Evolutionary conservation across 352 stramenopile species (phyloP).

Genomic region (Aphanomyces euteiches): DNA sequence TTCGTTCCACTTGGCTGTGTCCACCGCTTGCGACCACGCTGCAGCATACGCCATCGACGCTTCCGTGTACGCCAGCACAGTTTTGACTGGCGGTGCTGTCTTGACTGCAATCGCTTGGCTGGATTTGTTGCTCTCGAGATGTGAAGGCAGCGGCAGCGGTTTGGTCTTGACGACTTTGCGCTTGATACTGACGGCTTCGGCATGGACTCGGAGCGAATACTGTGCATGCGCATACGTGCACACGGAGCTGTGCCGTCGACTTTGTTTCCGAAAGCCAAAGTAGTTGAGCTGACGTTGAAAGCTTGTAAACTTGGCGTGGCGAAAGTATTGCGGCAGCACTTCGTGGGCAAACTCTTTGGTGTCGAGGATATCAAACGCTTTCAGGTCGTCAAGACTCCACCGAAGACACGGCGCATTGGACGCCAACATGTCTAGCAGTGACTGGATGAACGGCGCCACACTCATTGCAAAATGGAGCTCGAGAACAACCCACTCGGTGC

Average conservation of each 20-base stretch:
- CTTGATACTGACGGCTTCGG: slow-evolving; percentile 13
- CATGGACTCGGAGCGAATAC: slow-evolving; percentile 12
- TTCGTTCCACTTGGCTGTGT: not conserved
- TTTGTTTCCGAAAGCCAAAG: slow-evolving; percentile 47
- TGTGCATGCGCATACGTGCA: slow-evolving; percentile 26
- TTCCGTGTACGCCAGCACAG: slow-evolving; percentile 24
- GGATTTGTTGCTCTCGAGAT: not conserved
- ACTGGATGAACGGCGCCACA: slow-evolving; percentile 29
- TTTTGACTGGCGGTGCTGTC: not conserved
- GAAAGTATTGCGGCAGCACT: slow-evolving; percentile 61
- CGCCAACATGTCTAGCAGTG: slow-evolving; percentile 26
- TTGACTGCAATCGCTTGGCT: not conserved
- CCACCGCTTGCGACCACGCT: not conserved
- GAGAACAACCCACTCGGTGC: not conserved
- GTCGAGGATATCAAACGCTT: slow-evolving; percentile 33
- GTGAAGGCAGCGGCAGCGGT: not conserved
- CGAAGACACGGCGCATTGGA: slow-evolving; percentile 14
- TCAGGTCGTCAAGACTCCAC: slow-evolving; percentile 18
- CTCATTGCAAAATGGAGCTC: not conserved
- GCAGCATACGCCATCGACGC: slow-evolving; percentile 24
- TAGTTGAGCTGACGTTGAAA: slow-evolving; percentile 66
- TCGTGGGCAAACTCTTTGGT: slow-evolving; percentile 38
- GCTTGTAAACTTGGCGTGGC: slow-evolving; percentile 59
- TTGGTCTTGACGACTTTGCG: slow-evolving; percentile 22
- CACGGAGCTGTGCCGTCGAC: slow-evolving; percentile 12